Conservation (phyloP, 2,329 filamentous ascomycete genomes). For the Ophiostoma fasciatum region DNA sequence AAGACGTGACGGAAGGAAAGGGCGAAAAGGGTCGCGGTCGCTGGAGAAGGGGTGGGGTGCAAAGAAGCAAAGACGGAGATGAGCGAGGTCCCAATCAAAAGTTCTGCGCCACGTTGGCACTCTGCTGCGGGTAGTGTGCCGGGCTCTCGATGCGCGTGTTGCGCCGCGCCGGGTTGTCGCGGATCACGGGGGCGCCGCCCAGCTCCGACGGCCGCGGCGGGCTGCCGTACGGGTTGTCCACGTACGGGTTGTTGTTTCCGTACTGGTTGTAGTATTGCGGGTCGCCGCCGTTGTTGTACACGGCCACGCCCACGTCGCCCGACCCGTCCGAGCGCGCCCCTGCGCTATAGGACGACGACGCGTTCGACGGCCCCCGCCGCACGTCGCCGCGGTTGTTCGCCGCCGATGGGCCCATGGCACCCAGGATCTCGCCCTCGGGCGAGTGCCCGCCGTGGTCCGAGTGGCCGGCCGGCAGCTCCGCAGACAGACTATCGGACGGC, state of each 20-base stretch:
- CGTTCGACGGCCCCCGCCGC: conserved; percentile 82
- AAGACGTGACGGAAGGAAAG: too few relatives aligned
- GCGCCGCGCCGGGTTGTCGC: conserved; percentile 79
- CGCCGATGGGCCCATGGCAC: conserved; percentile 61
- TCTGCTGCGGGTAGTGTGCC: conserved; percentile 79
- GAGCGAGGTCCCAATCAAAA: conserved; percentile 41
- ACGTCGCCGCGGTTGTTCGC: conserved; percentile 57
- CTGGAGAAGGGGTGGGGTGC: too few relatives aligned
- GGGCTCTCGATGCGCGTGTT: conserved; percentile 93
- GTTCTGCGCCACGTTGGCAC: conserved; percentile 91
- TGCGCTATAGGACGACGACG: conserved; percentile 87
- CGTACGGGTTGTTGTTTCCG: conserved; percentile 40
- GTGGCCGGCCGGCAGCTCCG: conserved; percentile 48
- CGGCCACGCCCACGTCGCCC: conserved; percentile 32
- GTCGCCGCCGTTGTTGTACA: conserved; percentile 27
- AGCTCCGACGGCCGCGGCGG: conserved; percentile 26
- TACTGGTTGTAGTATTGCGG: conserved; percentile 45
- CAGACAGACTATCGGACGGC: conserved; percentile 51
- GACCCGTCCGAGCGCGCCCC: conserved; percentile 60
- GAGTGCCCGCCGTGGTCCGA: conserved; percentile 34
- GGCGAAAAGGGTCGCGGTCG: too few relatives aligned
- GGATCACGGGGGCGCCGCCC: conserved; percentile 62
- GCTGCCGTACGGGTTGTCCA: conserved; percentile 24
- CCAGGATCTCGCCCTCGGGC: conserved; percentile 69
- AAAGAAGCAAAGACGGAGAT: neutral